Conservation (phyloP, 169 alveolate species). For the Miamiensis avidus region DNA sequence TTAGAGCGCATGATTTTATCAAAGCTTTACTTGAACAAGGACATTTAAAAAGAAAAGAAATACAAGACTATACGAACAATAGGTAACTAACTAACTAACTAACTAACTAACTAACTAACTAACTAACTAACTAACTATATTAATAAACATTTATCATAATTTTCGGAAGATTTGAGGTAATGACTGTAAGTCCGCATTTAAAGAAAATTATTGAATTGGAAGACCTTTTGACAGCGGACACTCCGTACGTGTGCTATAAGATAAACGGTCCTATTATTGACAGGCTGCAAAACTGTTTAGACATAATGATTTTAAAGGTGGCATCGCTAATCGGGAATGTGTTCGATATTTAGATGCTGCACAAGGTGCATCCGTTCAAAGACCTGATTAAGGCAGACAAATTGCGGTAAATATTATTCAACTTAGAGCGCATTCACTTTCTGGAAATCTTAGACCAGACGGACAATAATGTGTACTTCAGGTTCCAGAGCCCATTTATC, state of each 20-base stretch:
- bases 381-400: constrained; percentile 12
- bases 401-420: neutral
- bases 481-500: constrained; percentile 52
- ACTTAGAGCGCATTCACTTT: constrained; percentile 5
- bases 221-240: constrained; percentile 21
- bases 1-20: neutral
- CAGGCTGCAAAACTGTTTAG: constrained; percentile 25
- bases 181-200: constrained; percentile 24
- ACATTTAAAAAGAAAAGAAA: neutral
- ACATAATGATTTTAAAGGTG: constrained; percentile 48
- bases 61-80: neutral
- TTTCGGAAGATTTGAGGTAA: too few species aligned
- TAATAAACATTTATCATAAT: too few species aligned
- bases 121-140: too few species aligned
- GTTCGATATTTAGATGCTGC: constrained; percentile 56
- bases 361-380: constrained; percentile 26
- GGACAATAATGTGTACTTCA: constrained; percentile 42
- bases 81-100: neutral
- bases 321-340: constrained; percentile 66
- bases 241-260: constrained; percentile 29
- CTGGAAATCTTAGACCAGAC: constrained; percentile 16
- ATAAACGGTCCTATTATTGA: constrained; percentile 27
- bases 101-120: too few species aligned
- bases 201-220: constrained; percentile 35
- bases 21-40: neutral